phyloP scores from a whole-genome alignment of 2,329 filamentous ascomycete genomes.

The Dissoconium aciculare region DNA sequence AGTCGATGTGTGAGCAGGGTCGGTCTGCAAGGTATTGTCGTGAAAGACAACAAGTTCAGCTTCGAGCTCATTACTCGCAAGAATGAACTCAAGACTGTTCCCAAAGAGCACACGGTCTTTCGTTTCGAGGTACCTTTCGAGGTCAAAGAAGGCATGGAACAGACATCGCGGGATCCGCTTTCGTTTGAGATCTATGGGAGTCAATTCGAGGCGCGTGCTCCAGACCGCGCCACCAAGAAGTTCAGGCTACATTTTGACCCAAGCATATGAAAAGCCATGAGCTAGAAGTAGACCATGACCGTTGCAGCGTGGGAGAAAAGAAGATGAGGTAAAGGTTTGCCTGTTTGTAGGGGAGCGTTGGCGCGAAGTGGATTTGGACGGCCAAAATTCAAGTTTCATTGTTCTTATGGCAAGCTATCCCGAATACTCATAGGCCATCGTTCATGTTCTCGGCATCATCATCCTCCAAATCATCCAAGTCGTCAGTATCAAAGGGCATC shows the following conservation, averaged over 20 bases:
- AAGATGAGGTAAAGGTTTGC: too few species aligned
- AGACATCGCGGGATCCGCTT: constrained; percentile 33
- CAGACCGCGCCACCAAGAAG: constrained; percentile 78
- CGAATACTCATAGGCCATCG: too few species aligned
- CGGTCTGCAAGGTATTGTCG: constrained; percentile 70
- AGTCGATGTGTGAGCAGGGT: constrained; percentile 70
- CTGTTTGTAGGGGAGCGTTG: too few species aligned
- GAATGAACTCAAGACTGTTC: constrained; percentile 60
- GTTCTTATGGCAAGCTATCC: too few species aligned
- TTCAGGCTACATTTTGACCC: constrained; percentile 73
- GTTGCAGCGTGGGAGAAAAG: too few species aligned
- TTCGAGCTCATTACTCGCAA: constrained; percentile 68
- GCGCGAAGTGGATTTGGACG: too few species aligned
- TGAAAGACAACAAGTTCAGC: constrained; percentile 73
- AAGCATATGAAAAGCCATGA: constrained; percentile 53
- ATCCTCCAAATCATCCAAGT: constrained; percentile 21
- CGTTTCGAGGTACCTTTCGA: constrained; percentile 51
- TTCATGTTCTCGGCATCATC: constrained; percentile 15
- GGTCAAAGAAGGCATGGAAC: constrained; percentile 11
- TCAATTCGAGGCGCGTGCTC: constrained; percentile 68
- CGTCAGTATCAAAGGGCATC: constrained; percentile 36
- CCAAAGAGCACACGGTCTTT: constrained; percentile 84
- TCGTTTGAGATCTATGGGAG: constrained; percentile 77
- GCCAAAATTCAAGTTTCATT: too few species aligned
- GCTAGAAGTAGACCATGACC: too few species aligned